Percentiles rank a stretch among this genome's conserved stretches.
These are phyloP conservation scores for Singerocomus inundabilis DNA, from an alignment of 1,284 basidiomycete species.

Conservation along the genomic window DNA sequence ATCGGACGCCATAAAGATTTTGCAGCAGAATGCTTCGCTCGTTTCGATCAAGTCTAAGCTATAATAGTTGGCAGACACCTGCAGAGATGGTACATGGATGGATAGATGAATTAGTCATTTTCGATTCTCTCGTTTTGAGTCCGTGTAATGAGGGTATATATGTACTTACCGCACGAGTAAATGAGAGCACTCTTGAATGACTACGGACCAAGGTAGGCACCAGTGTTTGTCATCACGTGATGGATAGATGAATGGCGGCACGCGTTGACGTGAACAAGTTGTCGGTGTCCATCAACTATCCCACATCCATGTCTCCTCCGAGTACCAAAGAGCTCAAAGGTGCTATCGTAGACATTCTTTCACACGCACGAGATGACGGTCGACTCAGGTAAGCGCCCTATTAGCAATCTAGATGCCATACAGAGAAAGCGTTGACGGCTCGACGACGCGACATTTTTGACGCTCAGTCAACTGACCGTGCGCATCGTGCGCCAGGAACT, in stretches of 20 bases:
- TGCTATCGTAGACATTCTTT: constrained; percentile 28
- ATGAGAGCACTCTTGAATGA: neutral
- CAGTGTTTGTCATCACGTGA: constrained; percentile 12
- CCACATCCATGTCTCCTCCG: constrained; percentile 13
- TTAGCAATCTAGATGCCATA: neutral
- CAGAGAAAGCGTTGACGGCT: neutral
- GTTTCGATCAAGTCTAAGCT: constrained; percentile 44
- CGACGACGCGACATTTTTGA: neutral
- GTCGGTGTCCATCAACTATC: neutral
- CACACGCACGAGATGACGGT: constrained; percentile 26
- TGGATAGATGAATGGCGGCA: neutral
- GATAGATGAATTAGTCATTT: neutral
- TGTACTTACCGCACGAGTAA: neutral
- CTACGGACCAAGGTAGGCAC: no score
- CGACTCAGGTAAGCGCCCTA: constrained; percentile 26
- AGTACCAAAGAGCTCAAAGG: constrained; percentile 19
- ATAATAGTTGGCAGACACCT: constrained; percentile 17
- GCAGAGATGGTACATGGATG: neutral
- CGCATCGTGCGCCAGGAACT: constrained; percentile 47
- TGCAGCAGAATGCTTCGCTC: constrained; percentile 39
- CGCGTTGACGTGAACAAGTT: neutral
- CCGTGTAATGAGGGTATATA: neutral
- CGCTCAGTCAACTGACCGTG: constrained; percentile 44
- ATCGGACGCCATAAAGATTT: constrained; percentile 55
- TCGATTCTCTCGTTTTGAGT: neutral